Evolutionary conservation across 305 asterid genomes (phyloP), one percentile per base, ranked within the genome.

Genomic region (Lippia alba): DNA sequence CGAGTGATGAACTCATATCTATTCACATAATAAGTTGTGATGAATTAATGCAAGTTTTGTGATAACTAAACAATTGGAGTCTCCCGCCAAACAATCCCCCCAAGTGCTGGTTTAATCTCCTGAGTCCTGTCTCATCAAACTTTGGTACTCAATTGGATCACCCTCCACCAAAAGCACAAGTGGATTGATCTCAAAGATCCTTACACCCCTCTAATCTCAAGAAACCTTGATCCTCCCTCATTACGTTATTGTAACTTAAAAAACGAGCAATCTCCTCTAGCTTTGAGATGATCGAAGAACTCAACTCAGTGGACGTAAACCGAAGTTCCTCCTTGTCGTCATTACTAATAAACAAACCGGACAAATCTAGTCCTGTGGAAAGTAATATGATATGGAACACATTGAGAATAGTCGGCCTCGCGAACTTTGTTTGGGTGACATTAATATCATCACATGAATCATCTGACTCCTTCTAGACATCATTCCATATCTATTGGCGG

Each of bases 131-230:
- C 57, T 83, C 76, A 88, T 3, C 86, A 86, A 75, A 72, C 75
- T 74, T 70, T 65, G 83, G 70, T 74, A 90, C 41, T 81, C 91
- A 3, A 74, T 39, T 33, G 83, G 59, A 76, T 84, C 86, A 4
- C 97, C 96, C 85, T 86, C 90, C 6, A 90, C 87, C 32, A 86
- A 74, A 79, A 82, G 84, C 56, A 80, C 82, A 2, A 77, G 72
- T 1, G 83, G 46, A 24, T 82, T 63, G 41, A 90, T 78, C 62
- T 86, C 86, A 61, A 72, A 88, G 12, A 90, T 79, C 6, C 73
- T 62, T 66, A 8, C 58, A 40, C 41, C 77, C 72, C 65, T 85
- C 89, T 9, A 90, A 68, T 64, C 76, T 85, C 73, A 88, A 9
- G 19, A 16, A 64, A 61, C 88, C 89, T 48, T 57, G 79, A 3